phyloP scores from a whole-genome alignment of 78 protist species.

The Dictyostelium purpureum region DNA sequence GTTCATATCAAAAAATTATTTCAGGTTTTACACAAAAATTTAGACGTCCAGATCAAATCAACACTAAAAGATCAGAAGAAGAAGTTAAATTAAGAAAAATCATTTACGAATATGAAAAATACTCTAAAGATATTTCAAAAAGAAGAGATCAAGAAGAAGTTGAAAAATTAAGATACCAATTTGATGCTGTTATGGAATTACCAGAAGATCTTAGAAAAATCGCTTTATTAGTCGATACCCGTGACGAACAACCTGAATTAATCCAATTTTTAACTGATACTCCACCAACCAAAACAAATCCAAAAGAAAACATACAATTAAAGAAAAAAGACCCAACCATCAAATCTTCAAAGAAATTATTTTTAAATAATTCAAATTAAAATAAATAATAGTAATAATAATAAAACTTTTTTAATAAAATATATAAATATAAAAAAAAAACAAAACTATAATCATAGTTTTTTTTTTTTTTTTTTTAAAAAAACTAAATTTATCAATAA shows the following conservation, averaged over 20 bases:
- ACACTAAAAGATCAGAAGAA: background rate
- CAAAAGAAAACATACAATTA: conserved; percentile 13
- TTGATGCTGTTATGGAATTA: conserved; percentile 62
- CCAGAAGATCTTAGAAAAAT: conserved; percentile 69
- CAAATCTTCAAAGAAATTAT: conserved; percentile 29
- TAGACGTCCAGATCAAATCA: conserved; percentile 13
- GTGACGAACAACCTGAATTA: conserved; percentile 37
- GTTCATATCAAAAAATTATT: conserved; percentile 14
- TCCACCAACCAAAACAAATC: conserved; percentile 43
- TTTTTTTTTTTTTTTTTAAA: background rate
- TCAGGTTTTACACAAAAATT: conserved; percentile 13
- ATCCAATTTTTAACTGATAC: conserved; percentile 24
- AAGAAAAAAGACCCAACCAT: conserved; percentile 28
- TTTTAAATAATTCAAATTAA: background rate
- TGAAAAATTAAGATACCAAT: conserved; percentile 17
- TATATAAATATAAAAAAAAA: background rate
- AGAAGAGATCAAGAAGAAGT: conserved; percentile 19
- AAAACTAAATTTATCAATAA: no score
- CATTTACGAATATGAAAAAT: background rate
- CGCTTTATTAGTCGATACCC: conserved; percentile 57
- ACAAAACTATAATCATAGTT: background rate
- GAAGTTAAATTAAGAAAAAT: conserved; percentile 1
- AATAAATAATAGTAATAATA: background rate
- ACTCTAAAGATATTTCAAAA: background rate
- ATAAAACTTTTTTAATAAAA: no score